phyloP scores from a whole-genome alignment of 805 yeast species.

The Komagataella ulmi region DNA sequence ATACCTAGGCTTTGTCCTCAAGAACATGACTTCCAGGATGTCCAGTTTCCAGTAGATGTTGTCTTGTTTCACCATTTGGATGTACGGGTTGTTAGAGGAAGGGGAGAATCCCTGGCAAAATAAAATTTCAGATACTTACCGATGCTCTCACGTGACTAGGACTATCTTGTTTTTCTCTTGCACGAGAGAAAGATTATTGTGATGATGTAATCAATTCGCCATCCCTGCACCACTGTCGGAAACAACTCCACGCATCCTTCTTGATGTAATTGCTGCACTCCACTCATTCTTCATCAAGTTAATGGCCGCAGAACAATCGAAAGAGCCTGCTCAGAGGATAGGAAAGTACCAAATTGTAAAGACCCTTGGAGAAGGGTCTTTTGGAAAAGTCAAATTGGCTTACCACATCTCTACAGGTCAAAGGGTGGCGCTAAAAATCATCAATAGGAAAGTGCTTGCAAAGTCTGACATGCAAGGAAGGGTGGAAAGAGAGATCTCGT shows the following conservation, averaged over 20 bases:
- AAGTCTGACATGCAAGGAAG: conserved; percentile 96
- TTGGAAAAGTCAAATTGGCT: conserved; percentile 90
- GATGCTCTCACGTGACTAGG: not conserved
- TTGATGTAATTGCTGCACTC: not conserved
- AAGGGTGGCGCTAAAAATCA: conserved; percentile 84
- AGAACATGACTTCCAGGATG: conserved; percentile 36
- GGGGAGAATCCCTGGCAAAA: not conserved
- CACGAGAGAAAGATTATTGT: too few relatives aligned
- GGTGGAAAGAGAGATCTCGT: conserved; percentile 87
- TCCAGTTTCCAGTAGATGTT: conserved; percentile 41
- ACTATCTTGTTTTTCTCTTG: too few relatives aligned
- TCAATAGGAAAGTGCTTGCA: conserved; percentile 83
- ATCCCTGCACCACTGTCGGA: not conserved
- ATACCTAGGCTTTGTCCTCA: conserved; percentile 29
- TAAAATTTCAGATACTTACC: not conserved
- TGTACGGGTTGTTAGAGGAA: not conserved
- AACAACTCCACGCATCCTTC: not conserved
- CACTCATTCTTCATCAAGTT: not conserved
- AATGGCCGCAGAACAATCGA: not conserved
- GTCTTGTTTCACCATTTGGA: conserved; percentile 14
- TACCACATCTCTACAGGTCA: conserved; percentile 86
- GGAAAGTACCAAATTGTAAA: conserved; percentile 91
- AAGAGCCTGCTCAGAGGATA: conserved; percentile 28
- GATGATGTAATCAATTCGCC: not conserved
- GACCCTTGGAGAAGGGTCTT: conserved; percentile 92